Evolutionary conservation across 2,329 filamentous ascomycete species (phyloP), one percentile per base, ranked within the genome.

Genomic region (Talaromyces islandicus): DNA sequence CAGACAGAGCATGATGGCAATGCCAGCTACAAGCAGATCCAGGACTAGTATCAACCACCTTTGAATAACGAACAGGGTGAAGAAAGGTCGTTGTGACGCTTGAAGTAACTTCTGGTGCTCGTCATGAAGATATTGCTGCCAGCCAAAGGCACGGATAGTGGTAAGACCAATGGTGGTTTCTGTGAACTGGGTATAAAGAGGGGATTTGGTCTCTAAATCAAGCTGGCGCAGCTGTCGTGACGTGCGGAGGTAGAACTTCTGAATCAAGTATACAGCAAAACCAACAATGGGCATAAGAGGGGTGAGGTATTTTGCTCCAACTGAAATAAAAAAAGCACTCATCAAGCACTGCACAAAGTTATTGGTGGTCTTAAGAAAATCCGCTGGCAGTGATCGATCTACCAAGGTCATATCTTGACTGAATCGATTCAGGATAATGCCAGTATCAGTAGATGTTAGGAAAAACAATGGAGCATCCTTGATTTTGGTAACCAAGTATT

Each of bases 201-300:
- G 84, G 0, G 80, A 80, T 64, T 87, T 86, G 1, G 81, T 78
- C 67, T 88, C 85, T 0, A 88, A 76, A 54, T 88, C 85, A 4
- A 88, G 68, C 25, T 85, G 75, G 52, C 85, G 78, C 9, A 88
- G 67, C 67, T 87, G 85, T 0, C 84, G 74, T 0, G 84, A 86
- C 0, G 85, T 87, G 0, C 81, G 76, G 2, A 88, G 75, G 63
- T 88, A 87, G 53, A 85, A 77, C 56, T 75, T 80, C 61, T 86
- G 84, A 0, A 87, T 69, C 2, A 74, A 60, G 60, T 79, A 86
- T 0, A 85, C 60, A 0, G 79, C 61, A 0, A 66, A 70, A 10
- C 77, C 61, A 2, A 85, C 65, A 2, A 82, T 68, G 0, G 84
- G 83, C 59, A 85, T 82, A 0, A 75, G 72, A n/a, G 81, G 73